Evolutionary conservation across 345 rosid genomes (phyloP), one percentile per base, ranked within the genome.

Genomic region (Eucalyptus grandis): DNA sequence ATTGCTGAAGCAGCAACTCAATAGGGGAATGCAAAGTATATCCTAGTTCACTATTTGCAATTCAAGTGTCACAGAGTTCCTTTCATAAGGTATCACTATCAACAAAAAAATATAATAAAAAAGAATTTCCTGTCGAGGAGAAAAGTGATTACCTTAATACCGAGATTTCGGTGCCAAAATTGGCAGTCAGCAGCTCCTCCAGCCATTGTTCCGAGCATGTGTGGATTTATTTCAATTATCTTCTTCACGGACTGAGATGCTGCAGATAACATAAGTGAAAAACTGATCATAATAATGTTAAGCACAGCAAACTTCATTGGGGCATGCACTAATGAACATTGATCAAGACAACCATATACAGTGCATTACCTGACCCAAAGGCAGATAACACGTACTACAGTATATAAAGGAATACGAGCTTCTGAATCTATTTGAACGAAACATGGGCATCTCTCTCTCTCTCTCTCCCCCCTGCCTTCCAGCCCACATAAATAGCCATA

Each of bases 151-250:
- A 96, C 99, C 98, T 96, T 97, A 90, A 96, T 97, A 58, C 98
- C 99, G 11, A 97, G 94, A 93, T 97, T 97, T 88, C 98, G 95
- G 92, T 97, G 99, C 99, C 99, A 97, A 91, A 97, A 96, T 91
- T 96, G 98, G 91, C 99, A 97, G 87, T 97, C 98, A 90, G 99
- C 99, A 93, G 98, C 99, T 89, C 99, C 99, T 90, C 99, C 99
- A 91, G 98, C 99, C 98, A 97, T 97, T 37, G 98, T 97, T 34
- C 99, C 99, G 80, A 95, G 97, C 99, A 97, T 95, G 87, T 97
- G 94, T 31, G 99, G 99, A 89, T 97, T 97, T 88, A 97, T 97
- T 92, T 97, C 99, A 90, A 97, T 97, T 93, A 97, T 97, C 90
- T 97, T 97, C 92, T 97, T 97, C 92, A 96, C 99, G 2, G 98